A percentile compares a stretch with the other conserved stretches of the same genome.
phyloP scores from a whole-genome alignment of 495 filamentous ascomycete genomes.

The Chaetomium tenue region DNA sequence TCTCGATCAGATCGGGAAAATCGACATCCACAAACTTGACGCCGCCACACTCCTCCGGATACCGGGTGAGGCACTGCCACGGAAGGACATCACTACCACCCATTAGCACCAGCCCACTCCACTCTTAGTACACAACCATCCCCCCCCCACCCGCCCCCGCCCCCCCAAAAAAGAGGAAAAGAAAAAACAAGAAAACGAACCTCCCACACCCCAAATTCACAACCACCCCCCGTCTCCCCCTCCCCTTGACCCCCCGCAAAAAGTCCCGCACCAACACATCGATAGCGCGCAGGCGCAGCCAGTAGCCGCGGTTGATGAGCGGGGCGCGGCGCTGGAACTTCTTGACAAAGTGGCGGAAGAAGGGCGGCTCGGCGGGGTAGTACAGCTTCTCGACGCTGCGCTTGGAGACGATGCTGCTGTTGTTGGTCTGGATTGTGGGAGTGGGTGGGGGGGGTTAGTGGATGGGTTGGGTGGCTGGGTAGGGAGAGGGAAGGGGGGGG shows the following conservation, averaged over 20 bases:
- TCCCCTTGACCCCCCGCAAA: slow-evolving; percentile 36
- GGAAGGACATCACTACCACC: slow-evolving; percentile 78
- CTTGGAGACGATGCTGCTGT: slow-evolving; percentile 86
- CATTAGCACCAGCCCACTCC: not conserved
- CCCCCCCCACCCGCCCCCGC: too few species aligned
- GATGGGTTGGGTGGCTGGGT: not conserved
- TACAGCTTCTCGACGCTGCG: slow-evolving; percentile 84
- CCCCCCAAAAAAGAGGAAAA: slow-evolving; percentile 6
- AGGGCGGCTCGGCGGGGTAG: slow-evolving; percentile 67
- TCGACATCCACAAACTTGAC: slow-evolving; percentile 82
- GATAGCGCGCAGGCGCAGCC: slow-evolving; percentile 78
- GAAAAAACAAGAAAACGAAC: slow-evolving; percentile 50
- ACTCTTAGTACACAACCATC: too few species aligned
- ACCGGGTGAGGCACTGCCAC: slow-evolving; percentile 72
- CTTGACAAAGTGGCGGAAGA: slow-evolving; percentile 82
- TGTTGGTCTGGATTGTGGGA: slow-evolving; percentile 68
- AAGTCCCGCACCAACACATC: slow-evolving; percentile 71
- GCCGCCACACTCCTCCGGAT: slow-evolving; percentile 51
- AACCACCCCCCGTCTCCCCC: slow-evolving; percentile 51
- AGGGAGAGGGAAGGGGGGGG: not conserved
- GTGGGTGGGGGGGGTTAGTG: not conserved
- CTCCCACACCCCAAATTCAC: slow-evolving; percentile 90
- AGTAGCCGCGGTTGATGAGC: slow-evolving; percentile 84
- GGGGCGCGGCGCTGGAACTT: slow-evolving; percentile 78
- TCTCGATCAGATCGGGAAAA: slow-evolving; percentile 73